Base-by-base conservation (phyloP, 2,329 filamentous ascomycete genomes). In the Albifimbria verrucaria region DNA sequence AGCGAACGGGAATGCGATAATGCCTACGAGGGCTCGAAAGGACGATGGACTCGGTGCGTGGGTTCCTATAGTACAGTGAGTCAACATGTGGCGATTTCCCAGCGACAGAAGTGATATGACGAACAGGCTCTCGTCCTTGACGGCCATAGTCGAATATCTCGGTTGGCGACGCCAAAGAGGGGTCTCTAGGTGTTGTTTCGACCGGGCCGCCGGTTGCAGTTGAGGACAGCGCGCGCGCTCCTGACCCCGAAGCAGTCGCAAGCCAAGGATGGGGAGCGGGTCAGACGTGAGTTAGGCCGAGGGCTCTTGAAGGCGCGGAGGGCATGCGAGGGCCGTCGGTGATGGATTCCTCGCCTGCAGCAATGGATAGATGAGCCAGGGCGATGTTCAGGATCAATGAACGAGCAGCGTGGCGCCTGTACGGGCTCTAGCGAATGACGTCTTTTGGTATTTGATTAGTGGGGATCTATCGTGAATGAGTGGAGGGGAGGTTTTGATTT, bases 1-100 rank as follows among this genome's bases (percentile, higher is more conserved):
- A 85, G 49, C 80, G 79, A 61, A 91, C 86, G 44, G 77, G 79
- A 56, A 86, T 80, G 46, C 82, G 82, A 67, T 87, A 91, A 67
- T 88, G 88, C 60, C 81, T 86, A 64, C 85, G 82, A 56, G 80
- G 79, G 48, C 72, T 76, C 54, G 77, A 74, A 50, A 83, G 78
- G 57, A 90, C 79, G 57, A 90, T 75, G 62, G 77, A 74, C 59
- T 89, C 83, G 57, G 86, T 89, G 54, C 84, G 81, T 72, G 79
- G 65, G 87, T 90, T 55, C 49, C 17, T n/a, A 42, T 42, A n/a
- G n/a, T 41, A 46, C 49, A 26, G 58, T 52, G 45, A 22, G 26
- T 57, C 39, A 57, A 53, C 46, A 46, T 48, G 22, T 26, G 11
- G 17, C 42, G 22, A 39, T 39, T 20, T 26, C 25, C 24, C 51